Conservation (phyloP, 345 rosid species). For the Abelmoschus esculentus region DNA sequence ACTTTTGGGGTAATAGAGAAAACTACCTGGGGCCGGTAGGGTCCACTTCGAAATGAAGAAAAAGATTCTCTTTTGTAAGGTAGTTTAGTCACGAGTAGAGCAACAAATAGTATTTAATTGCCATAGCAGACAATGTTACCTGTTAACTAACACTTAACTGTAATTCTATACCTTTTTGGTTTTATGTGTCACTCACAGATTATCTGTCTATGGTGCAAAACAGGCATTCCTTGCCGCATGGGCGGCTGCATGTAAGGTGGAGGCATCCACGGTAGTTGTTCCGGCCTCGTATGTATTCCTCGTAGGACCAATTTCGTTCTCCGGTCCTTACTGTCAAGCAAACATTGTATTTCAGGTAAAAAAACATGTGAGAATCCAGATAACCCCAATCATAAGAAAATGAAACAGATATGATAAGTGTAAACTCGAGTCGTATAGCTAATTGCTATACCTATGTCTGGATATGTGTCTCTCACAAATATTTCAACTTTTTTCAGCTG, state of each 20-base stretch:
- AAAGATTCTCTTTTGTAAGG: constrained; percentile 13
- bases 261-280: constrained; percentile 50
- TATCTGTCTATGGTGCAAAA: constrained; percentile 10
- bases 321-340: constrained; percentile 84
- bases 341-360: constrained; percentile 79
- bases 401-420: no score
- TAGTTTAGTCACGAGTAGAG: constrained; percentile 14
- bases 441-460: no score
- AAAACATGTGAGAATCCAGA: neutral
- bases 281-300: constrained; percentile 54
- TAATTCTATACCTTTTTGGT: constrained; percentile 12
- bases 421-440: no score
- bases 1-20: constrained; percentile 5
- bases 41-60: constrained; percentile 16
- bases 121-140: constrained; percentile 8
- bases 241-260: constrained; percentile 87
- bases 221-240: constrained; percentile 92
- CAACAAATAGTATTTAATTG: constrained; percentile 19
- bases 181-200: neutral
- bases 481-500: constrained; percentile 33
- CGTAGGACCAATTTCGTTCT: constrained; percentile 83
- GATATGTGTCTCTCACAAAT: no score
- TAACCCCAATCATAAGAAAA: no score
- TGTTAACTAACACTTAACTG: constrained; percentile 20
- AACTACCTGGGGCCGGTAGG: constrained; percentile 20